Base-by-base conservation (phyloP, 345 rosid genomes). In the Draba incana region DNA sequence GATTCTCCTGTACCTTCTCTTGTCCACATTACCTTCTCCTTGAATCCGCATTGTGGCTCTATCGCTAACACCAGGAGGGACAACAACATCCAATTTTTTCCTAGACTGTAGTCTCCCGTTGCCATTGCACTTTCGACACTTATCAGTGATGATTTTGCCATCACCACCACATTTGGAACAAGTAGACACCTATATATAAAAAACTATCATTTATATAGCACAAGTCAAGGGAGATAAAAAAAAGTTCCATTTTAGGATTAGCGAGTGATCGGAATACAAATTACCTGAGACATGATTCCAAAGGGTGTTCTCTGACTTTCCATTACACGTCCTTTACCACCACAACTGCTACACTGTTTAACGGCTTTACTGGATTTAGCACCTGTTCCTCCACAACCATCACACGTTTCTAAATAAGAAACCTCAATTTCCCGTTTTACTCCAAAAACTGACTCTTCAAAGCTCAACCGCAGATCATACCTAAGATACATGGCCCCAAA, bases 401-500 rank as follows among this genome's bases (percentile, higher is more conserved):
- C 86, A 77, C 98, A 93, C 8, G 85, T 80, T 73, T 86, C 88
- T 56, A 85, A 75, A 77, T 74, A 80, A 63, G 90, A 78, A 78
- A 90, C 77, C 65, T 83, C 85, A 45, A 90, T 83, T 66, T 87
- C 86, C 49, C 63, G 84, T 67, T 85, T 69, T 57, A 78, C 96
- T 69, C 98, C 98, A 64, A 83, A 86, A 57, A 93, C 64, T 6
- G 98, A 87, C 81, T 93, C 98, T 82, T 90, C 89, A 66, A 93
- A 88, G 78, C 85, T 90, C 84, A 93, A 69, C 76, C 80, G 75
- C 68, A 93, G 81, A 48, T 88, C 84, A 70, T 77, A 84, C 83
- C 98, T 93, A 68, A 64, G 64, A 50, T 2, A 62, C 5, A 70
- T 3, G 48, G 23, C 57, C 55, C 54, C 13, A 0, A 49, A n/a